Base-by-base conservation (phyloP, 257 asterid genomes). In the Gentiana dahurica region DNA sequence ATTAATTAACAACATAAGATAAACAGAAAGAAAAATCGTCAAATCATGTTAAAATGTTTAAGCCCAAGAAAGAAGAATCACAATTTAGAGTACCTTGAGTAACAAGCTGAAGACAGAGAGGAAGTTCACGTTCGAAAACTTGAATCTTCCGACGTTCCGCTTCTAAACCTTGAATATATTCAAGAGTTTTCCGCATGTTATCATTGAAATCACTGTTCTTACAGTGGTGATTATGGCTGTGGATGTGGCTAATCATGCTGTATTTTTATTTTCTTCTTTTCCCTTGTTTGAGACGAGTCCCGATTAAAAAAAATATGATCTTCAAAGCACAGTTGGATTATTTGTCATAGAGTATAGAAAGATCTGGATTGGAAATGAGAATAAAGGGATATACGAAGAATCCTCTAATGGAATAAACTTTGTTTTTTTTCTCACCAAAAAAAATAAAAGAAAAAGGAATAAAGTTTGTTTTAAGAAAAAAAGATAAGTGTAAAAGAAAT, bases 41-140 rank as follows among this genome's bases (percentile, higher is more conserved):
- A 60, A 54, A 43, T 7, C 12, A 24, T 24, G 2, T 6, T 13
- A 4, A 34, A 48, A 41, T 37, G 13, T 38, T 1, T 9, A 38
- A 46, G 48, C 48, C 36, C 2, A 32, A 1, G 3, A 36, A 1
- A 12, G 8, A 32, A 7, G 12, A 60, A 24, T 24, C 13, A 9
- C 10, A 39, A 15, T 12, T 10, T 34, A 12, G 47, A 34, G 11
- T 63, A 91, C 98, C 97, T 81, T 83, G 95, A 55, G 85, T 81
- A 15, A 92, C 91, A 62, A 92, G 97, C 53, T 92, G 81, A 15
- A 88, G 79, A 71, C 94, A 84, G 36, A 92, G 97, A 39, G 98
- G 98, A 54, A 92, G 90, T 65, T 92, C 98, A 48, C 98, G 94
- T 70, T 77, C 81, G 72, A 92, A 92, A 54, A 85, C 98, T 62